Conservation (phyloP, 371 early-diverging fungal genomes). For the Ordospora pajunii region DNA sequence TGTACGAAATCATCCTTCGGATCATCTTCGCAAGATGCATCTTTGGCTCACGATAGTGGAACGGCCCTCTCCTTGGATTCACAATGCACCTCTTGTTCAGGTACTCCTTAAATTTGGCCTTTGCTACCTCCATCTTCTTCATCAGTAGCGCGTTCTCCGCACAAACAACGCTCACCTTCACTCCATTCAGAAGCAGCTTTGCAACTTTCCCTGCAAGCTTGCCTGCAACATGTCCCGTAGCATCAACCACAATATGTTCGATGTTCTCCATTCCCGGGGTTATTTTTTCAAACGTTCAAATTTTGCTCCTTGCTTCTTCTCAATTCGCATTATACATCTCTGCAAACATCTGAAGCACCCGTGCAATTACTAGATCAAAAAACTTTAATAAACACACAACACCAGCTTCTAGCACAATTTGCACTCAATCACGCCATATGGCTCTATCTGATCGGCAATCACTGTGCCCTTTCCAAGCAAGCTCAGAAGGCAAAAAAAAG, state of each 20-base stretch:
- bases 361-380: background rate
- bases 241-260: constrained; percentile 82
- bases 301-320: too few species aligned
- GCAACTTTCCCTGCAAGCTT: constrained; percentile 93
- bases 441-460: background rate
- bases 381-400: background rate
- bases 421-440: background rate
- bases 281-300: constrained; percentile 37
- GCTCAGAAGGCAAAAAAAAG: background rate
- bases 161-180: constrained; percentile 88
- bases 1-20: constrained; percentile 96
- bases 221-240: constrained; percentile 94
- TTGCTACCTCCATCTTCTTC: constrained; percentile 88
- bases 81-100: constrained; percentile 93
- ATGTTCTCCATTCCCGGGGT: constrained; percentile 38
- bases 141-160: constrained; percentile 92
- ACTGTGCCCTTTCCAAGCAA: background rate
- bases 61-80: constrained; percentile 91
- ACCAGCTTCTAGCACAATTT: background rate
- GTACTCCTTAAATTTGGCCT: constrained; percentile 80
- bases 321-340: too few species aligned
- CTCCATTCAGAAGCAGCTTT: constrained; percentile 92
- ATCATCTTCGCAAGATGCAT: constrained; percentile 90
- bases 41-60: constrained; percentile 93
- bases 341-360: too few species aligned